Evolutionary conservation across 2,329 filamentous ascomycete genomes (phyloP).

Genomic region (Aspergillus eucalypticola): DNA sequence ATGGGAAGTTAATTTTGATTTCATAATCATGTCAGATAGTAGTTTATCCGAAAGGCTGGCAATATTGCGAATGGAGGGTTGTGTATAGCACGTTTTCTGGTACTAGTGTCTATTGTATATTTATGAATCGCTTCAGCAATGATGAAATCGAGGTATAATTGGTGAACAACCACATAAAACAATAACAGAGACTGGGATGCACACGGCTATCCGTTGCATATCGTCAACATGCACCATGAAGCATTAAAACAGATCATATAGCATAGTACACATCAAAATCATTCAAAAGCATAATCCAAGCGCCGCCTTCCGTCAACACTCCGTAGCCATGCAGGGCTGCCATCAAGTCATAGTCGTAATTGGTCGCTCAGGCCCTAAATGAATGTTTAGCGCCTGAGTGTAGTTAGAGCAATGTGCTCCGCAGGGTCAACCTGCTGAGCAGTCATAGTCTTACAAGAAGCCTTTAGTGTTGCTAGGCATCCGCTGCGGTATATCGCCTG

Average conservation of each 20-base stretch:
- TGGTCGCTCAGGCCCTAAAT: slow-evolving; percentile 17
- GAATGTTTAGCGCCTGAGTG: slow-evolving; percentile 16
- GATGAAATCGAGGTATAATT: background rate
- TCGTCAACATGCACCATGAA: slow-evolving; percentile 7
- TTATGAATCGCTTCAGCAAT: background rate
- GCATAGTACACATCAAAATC: slow-evolving; percentile 19
- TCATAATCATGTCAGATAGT: too few relatives aligned
- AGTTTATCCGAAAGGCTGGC: too few relatives aligned
- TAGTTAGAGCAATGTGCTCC: slow-evolving; percentile 12
- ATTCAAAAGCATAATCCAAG: slow-evolving; percentile 9
- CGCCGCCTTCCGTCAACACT: slow-evolving; percentile 6
- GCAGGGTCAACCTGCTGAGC: slow-evolving; percentile 19
- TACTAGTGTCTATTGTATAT: too few relatives aligned
- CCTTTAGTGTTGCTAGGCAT: slow-evolving; percentile 76
- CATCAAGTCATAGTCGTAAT: slow-evolving; percentile 22
- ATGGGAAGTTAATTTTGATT: background rate
- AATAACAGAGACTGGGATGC: background rate
- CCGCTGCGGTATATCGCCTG: slow-evolving; percentile 60
- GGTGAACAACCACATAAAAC: background rate
- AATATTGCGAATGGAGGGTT: too few relatives aligned
- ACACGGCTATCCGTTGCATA: background rate
- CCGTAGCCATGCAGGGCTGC: slow-evolving; percentile 14
- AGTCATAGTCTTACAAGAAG: slow-evolving; percentile 58
- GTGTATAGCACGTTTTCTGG: too few relatives aligned
- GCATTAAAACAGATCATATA: background rate